phyloP scores from a whole-genome alignment of 805 yeast genomes.

The Candida yuanshanica region DNA sequence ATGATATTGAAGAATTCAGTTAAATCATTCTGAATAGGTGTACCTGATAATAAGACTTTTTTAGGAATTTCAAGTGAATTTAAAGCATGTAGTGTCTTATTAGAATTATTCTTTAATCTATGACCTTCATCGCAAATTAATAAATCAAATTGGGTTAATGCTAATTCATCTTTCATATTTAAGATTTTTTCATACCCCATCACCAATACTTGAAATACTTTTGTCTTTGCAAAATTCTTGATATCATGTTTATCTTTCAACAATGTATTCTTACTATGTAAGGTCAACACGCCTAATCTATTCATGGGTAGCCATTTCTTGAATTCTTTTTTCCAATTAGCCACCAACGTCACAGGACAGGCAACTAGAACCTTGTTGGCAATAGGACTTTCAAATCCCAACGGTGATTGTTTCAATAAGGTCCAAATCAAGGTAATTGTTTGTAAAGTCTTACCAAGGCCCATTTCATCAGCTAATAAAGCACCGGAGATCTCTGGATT shows the following conservation, averaged over 20 bases:
- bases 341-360: slow-evolving; percentile 86
- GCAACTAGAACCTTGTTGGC: slow-evolving; percentile 66
- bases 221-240: slow-evolving; percentile 41
- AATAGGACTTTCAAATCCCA: slow-evolving; percentile 28
- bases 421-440: slow-evolving; percentile 85
- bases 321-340: slow-evolving; percentile 87
- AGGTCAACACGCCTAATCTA: slow-evolving; percentile 58
- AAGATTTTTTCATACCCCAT: slow-evolving; percentile 83
- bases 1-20: slow-evolving; percentile 75
- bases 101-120: slow-evolving; percentile 67
- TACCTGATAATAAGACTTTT: slow-evolving; percentile 73
- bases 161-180: slow-evolving; percentile 45
- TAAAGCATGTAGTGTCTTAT: slow-evolving; percentile 64
- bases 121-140: slow-evolving; percentile 93
- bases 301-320: slow-evolving; percentile 68
- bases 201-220: slow-evolving; percentile 75
- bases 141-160: slow-evolving; percentile 45
- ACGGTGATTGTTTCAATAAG: slow-evolving; percentile 56
- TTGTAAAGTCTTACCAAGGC: slow-evolving; percentile 85
- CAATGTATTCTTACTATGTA: slow-evolving; percentile 43
- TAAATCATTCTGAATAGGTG: slow-evolving; percentile 92
- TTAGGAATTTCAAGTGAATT: slow-evolving; percentile 33
- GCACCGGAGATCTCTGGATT: slow-evolving; percentile 58
- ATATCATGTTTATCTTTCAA: slow-evolving; percentile 38
- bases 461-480: slow-evolving; percentile 95